phyloP scores from a whole-genome alignment of 164 flowering plant genomes.

The Chloranthus sessilifolius region DNA sequence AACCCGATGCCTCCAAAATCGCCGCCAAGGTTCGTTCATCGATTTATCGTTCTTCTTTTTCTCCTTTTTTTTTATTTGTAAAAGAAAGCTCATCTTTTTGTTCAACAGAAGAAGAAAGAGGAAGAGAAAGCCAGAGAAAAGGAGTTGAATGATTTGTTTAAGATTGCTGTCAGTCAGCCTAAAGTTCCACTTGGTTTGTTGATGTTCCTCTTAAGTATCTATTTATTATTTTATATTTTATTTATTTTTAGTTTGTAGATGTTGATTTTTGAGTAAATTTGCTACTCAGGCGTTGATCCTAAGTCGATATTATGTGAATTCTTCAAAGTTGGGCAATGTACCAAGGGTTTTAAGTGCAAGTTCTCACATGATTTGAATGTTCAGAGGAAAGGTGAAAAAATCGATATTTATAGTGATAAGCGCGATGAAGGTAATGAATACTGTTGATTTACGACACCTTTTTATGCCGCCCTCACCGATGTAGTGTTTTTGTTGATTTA shows the following conservation, averaged over 20 bases:
- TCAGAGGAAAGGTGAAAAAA: conserved; percentile 96
- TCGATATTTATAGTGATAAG: conserved; percentile 84
- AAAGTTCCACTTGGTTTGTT: conserved; percentile 81
- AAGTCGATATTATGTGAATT: conserved; percentile 93
- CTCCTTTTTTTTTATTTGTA: not conserved
- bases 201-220: not conserved
- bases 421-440: conserved; percentile 63
- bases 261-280: not conserved
- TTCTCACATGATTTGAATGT: conserved; percentile 95
- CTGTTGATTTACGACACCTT: not conserved
- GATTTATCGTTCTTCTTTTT: not conserved
- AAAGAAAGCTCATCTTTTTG: not conserved
- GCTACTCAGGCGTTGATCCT: conserved; percentile 93
- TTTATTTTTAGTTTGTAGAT: not conserved
- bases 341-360: conserved; percentile 96
- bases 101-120: conserved; percentile 89
- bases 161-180: conserved; percentile 89
- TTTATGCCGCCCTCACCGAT: not conserved
- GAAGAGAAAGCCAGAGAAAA: conserved; percentile 92
- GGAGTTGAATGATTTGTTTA: conserved; percentile 88
- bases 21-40: conserved; percentile 54
- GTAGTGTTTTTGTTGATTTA: not conserved
- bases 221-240: not conserved
- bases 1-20: conserved; percentile 55
- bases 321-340: conserved; percentile 89